A percentile compares a stretch with the other conserved stretches of the same genome.
These are phyloP conservation scores for Solanum sitiens DNA, from an alignment of 257 asterid genomes.

Conservation along the genomic window DNA sequence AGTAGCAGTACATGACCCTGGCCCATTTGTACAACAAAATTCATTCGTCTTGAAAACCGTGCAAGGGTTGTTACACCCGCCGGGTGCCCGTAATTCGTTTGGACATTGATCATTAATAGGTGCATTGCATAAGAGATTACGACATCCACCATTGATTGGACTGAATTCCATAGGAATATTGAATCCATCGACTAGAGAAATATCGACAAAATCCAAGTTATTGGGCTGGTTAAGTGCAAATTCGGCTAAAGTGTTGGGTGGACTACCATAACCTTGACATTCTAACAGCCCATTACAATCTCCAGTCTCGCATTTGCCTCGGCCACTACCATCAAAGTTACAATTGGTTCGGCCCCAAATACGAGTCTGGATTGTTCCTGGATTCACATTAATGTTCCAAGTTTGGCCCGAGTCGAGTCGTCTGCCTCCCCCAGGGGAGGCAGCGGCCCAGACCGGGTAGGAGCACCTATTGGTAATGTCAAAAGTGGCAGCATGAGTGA, in stretches of 20 bases:
- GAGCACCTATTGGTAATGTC: conserved; percentile 6
- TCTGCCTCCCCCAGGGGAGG: conserved; percentile 13
- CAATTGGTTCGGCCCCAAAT: conserved; percentile 25
- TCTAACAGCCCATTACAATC: conserved; percentile 7
- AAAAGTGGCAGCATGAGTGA: conserved; percentile 17
- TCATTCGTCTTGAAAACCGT: conserved; percentile 12
- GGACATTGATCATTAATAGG: conserved; percentile 33
- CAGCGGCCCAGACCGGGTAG: conserved; percentile 24
- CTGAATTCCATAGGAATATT: conserved; percentile 18
- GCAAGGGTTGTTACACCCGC: conserved; percentile 44
- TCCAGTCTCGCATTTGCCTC: conserved; percentile 19
- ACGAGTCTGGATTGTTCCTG: conserved; percentile 7
- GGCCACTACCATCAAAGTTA: conserved; percentile 8
- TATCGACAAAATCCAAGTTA: conserved; percentile 16
- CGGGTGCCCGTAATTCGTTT: conserved; percentile 10
- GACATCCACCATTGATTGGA: not conserved
- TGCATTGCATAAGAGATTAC: conserved; percentile 20
- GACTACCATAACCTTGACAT: conserved; percentile 12
- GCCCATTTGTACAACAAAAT: conserved; percentile 43
- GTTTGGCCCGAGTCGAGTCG: not conserved
- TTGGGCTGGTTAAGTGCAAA: conserved; percentile 13
- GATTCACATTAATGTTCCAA: conserved; percentile 8
- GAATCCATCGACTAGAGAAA: conserved; percentile 16
- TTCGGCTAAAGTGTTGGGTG: conserved; percentile 24
- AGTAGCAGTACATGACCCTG: conserved; percentile 30